Evolutionary conservation across 2,329 filamentous ascomycete species (phyloP).

Genomic region (Venturia asperata): DNA sequence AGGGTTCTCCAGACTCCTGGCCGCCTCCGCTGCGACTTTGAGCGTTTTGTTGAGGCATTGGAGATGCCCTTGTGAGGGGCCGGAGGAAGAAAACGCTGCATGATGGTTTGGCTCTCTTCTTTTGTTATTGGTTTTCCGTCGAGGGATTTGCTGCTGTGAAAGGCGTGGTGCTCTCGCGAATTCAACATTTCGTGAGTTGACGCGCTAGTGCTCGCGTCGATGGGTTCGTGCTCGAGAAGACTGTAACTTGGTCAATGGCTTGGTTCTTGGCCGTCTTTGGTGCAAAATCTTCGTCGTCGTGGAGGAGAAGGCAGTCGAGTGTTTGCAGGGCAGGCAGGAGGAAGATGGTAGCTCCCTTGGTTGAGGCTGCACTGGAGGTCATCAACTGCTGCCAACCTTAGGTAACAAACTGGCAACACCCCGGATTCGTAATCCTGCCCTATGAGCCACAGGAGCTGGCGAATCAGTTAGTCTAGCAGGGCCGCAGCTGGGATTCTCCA

Average conservation of each 20-base stretch:
- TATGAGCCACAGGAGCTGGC: slow-evolving; percentile 3
- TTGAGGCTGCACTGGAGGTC: not conserved
- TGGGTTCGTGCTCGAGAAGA: no score
- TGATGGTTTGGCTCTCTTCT: slow-evolving; percentile 19
- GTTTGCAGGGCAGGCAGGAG: not conserved
- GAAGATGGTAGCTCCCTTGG: not conserved
- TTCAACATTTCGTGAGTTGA: slow-evolving; percentile 4
- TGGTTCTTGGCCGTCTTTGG: not conserved
- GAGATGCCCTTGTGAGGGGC: not conserved
- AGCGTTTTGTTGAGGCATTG: not conserved
- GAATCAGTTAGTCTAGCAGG: slow-evolving; percentile 1
- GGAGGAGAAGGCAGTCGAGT: not conserved
- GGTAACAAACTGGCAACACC: not conserved
- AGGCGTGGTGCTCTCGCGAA: slow-evolving; percentile 24
- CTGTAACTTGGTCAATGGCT: not conserved
- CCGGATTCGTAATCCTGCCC: not conserved
- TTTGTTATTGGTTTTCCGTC: slow-evolving; percentile 14
- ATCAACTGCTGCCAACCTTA: not conserved
- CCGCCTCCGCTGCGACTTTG: slow-evolving; percentile 21
- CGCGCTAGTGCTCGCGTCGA: not conserved
- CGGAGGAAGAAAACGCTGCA: slow-evolving; percentile 15
- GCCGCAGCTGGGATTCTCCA: not conserved
- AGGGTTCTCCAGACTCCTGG: slow-evolving; percentile 51
- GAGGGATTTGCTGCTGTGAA: slow-evolving; percentile 25
- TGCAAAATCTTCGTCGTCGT: not conserved